phyloP scores from a whole-genome alignment of 352 stramenopile genomes.

The Globisporangium cystogenes region DNA sequence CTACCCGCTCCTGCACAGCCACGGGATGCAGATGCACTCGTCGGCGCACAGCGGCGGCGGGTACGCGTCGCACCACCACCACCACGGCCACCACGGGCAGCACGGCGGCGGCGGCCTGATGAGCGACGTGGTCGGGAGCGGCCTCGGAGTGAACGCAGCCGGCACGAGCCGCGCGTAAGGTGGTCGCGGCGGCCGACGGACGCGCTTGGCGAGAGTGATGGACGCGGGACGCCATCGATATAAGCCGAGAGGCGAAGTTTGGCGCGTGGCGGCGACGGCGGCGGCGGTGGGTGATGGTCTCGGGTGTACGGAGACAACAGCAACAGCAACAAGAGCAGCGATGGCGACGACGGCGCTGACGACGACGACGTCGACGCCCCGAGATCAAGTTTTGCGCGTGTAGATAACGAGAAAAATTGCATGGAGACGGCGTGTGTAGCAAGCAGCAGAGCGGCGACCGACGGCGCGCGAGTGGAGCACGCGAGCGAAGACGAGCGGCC shows the following conservation, averaged over 20 bases:
- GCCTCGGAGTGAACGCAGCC: conserved; percentile 36
- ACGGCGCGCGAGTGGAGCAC: conserved; percentile 7
- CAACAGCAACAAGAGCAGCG: no score
- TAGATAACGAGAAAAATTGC: conserved; percentile 56
- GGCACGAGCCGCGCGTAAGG: conserved; percentile 36
- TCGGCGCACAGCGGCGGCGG: conserved; percentile 2
- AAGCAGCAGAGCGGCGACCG: conserved; percentile 14
- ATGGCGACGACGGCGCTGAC: background rate
- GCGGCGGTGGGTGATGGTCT: no score
- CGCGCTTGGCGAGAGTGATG: conserved; percentile 1
- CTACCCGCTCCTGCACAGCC: background rate
- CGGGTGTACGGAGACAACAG: no score
- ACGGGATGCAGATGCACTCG: conserved; percentile 3
- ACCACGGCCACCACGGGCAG: conserved; percentile 31
- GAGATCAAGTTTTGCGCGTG: conserved; percentile 51
- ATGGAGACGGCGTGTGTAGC: conserved; percentile 49
- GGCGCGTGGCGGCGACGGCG: conserved; percentile 1
- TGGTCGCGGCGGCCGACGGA: conserved; percentile 1
- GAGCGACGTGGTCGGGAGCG: conserved; percentile 28
- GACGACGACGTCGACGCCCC: conserved; percentile 4
- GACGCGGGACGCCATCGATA: conserved; percentile 11
- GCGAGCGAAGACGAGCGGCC: background rate
- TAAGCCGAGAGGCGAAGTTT: conserved; percentile 9
- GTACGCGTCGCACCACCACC: conserved; percentile 23
- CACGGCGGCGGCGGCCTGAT: conserved; percentile 18